These are phyloP conservation scores for Salix caprea DNA, from an alignment of 345 rosid genomes.

Conservation along the genomic window DNA sequence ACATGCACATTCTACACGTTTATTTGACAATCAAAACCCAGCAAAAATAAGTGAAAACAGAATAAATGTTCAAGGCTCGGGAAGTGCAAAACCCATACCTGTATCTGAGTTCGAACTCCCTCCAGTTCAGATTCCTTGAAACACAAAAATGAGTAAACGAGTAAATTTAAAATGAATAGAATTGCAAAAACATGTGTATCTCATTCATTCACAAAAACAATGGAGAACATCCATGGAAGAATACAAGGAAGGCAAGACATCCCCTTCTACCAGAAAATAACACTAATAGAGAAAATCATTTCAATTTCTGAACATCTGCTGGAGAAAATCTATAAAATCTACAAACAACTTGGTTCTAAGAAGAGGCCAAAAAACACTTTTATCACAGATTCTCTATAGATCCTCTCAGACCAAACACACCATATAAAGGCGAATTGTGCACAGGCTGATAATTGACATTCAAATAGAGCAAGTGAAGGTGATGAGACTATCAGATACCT, in stretches of 20 bases:
- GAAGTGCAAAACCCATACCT: slow-evolving; percentile 37
- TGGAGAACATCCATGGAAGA: not conserved
- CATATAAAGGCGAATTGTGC: not conserved
- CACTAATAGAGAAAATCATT: not conserved
- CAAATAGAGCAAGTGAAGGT: not conserved
- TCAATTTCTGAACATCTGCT: not conserved
- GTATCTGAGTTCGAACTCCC: slow-evolving; percentile 77
- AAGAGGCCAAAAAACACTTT: not conserved
- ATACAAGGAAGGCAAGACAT: not conserved
- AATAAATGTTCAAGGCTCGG: not conserved
- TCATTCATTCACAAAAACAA: not conserved
- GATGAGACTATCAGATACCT: slow-evolving; percentile 39
- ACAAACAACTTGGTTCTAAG: not conserved
- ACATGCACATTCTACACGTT: not conserved
- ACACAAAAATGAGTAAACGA: not conserved
- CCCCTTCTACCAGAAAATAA: not conserved
- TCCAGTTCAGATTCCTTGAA: slow-evolving; percentile 82
- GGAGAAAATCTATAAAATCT: not conserved
- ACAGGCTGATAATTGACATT: not conserved
- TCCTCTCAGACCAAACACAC: not conserved
- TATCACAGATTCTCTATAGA: not conserved
- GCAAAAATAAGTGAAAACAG: not conserved
- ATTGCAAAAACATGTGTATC: not conserved
- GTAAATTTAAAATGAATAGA: not conserved
- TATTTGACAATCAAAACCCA: not conserved